phyloP scores from a whole-genome alignment of 2,329 filamentous ascomycete species.

The Blastomyces parvus region DNA sequence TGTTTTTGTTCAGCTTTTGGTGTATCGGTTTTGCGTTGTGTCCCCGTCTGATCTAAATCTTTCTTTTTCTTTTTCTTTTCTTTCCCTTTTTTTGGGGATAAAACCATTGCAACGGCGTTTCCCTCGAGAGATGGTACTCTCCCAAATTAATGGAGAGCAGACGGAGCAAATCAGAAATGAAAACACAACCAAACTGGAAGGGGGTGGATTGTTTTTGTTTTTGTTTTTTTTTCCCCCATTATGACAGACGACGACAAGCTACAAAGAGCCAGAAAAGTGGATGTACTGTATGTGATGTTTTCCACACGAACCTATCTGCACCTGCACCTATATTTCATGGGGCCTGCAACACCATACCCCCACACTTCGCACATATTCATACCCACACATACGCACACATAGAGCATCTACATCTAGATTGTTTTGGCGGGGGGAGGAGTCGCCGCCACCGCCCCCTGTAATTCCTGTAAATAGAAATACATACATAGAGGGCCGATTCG shows the following conservation, averaged over 20 bases:
- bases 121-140: background rate
- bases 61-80: background rate
- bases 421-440: background rate
- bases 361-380: background rate
- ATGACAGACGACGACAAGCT: too few relatives aligned
- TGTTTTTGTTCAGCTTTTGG: background rate
- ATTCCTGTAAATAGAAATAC: too few relatives aligned
- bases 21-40: background rate
- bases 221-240: too few relatives aligned
- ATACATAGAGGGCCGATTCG: too few relatives aligned
- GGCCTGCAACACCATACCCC: background rate
- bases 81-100: background rate
- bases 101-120: background rate
- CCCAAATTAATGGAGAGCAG: background rate
- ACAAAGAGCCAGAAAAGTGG: too few relatives aligned
- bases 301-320: too few relatives aligned
- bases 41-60: background rate
- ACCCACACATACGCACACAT: background rate
- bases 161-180: background rate
- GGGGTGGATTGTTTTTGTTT: background rate
- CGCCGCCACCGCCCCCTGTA: too few relatives aligned
- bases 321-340: background rate
- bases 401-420: background rate
- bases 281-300: too few relatives aligned
- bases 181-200: background rate